Evolutionary conservation across 768 basidiomycete genomes (phyloP).

Genomic region (Imleria badia): DNA sequence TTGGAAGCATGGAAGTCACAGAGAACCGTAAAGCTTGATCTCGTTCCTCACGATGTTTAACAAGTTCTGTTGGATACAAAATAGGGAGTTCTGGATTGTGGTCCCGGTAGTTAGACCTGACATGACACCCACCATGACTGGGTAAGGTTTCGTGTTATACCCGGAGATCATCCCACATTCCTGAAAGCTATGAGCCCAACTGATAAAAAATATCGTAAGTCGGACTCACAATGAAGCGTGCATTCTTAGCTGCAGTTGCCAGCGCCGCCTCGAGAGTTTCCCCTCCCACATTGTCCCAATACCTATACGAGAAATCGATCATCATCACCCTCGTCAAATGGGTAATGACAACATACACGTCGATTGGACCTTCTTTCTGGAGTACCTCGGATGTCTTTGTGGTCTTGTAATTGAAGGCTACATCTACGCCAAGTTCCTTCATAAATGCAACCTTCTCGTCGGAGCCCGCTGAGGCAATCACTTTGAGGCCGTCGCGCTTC

Average conservation of each 20-base stretch:
- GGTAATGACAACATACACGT: slow-evolving; percentile 38
- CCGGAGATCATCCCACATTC: slow-evolving; percentile 34
- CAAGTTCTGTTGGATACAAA: slow-evolving; percentile 32
- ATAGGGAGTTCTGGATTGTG: slow-evolving; percentile 7
- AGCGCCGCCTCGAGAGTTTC: slow-evolving; percentile 57
- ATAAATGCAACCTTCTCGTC: slow-evolving; percentile 70
- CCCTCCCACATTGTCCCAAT: slow-evolving; percentile 46
- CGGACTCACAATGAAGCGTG: slow-evolving; percentile 45
- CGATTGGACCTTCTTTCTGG: slow-evolving; percentile 53
- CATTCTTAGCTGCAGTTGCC: slow-evolving; percentile 40
- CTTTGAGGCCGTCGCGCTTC: slow-evolving; percentile 52
- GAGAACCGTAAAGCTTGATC: slow-evolving; percentile 45
- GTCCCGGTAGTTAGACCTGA: neutral
- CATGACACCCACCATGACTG: slow-evolving; percentile 6
- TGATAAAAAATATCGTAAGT: neutral
- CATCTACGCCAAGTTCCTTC: slow-evolving; percentile 59
- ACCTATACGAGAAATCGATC: neutral
- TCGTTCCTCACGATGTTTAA: slow-evolving; percentile 39
- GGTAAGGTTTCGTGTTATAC: slow-evolving; percentile 15
- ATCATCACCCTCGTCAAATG: neutral
- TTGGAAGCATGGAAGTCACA: slow-evolving; percentile 27
- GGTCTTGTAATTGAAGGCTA: slow-evolving; percentile 75
- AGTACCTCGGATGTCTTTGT: slow-evolving; percentile 51
- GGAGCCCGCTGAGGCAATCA: slow-evolving; percentile 69
- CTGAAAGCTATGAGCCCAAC: neutral